Conservation (phyloP, 768 basidiomycete genomes). For the Lanmaoa pseudosensibilis region DNA sequence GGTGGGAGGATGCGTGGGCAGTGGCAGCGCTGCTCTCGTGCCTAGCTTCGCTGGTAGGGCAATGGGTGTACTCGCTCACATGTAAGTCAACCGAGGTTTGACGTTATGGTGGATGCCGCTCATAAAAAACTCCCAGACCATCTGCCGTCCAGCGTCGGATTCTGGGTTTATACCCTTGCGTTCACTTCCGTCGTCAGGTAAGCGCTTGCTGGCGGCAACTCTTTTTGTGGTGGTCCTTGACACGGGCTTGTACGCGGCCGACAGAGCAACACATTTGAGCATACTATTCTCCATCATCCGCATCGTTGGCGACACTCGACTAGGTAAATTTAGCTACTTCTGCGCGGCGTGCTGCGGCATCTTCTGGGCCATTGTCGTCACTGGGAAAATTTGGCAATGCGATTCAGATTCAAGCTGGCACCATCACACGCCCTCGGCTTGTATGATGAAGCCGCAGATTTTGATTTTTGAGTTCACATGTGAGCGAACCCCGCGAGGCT, state of each 20-base stretch:
- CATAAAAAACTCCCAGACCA: not conserved
- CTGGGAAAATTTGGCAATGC: slow-evolving; percentile 6
- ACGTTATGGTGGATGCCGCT: not conserved
- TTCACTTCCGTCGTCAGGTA: slow-evolving; percentile 4
- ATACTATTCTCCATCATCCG: slow-evolving; percentile 19
- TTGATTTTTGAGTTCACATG: slow-evolving; percentile 6
- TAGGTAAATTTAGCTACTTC: not conserved
- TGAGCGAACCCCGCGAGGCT: not conserved
- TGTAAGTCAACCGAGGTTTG: not conserved
- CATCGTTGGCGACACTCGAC: slow-evolving; percentile 1
- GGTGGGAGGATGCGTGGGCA: slow-evolving; percentile 25
- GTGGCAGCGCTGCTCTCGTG: slow-evolving; percentile 6
- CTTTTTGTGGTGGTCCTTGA: not conserved
- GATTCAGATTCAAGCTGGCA: slow-evolving; percentile 4
- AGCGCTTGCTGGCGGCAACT: not conserved
- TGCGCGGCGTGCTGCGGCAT: not conserved
- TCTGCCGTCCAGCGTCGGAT: not conserved
- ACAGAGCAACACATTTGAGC: slow-evolving; percentile 11
- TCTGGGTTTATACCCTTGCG: slow-evolving; percentile 8
- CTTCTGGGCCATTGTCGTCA: not conserved
- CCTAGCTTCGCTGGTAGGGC: slow-evolving; percentile 2
- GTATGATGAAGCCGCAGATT: not conserved
- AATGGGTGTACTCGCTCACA: slow-evolving; percentile 4
- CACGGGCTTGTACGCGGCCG: not conserved
- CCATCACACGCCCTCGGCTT: not conserved